Base-by-base conservation (phyloP, 2,329 filamentous ascomycete genomes). In the Cordyceps fumosorosea region DNA sequence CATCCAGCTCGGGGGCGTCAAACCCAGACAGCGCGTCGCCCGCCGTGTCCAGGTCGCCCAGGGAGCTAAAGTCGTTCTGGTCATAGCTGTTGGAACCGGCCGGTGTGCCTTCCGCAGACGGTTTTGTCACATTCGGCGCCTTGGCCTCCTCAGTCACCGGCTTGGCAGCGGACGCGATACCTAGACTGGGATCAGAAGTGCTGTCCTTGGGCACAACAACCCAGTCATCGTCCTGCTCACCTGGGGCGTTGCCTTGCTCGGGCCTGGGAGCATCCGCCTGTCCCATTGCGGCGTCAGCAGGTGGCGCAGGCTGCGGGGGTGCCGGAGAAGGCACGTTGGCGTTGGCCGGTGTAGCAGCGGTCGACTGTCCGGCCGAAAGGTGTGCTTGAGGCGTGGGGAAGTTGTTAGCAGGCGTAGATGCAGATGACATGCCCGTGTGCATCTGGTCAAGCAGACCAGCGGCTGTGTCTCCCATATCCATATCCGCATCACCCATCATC, bases 11-110 rank as follows among this genome's bases (percentile, higher is more conserved):
- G 16, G 84, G 82, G 18, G 83, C 82, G 48, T 84, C 85, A 69
- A 88, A 91, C 45, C 84, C 83, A 2, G 86, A 86, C 42, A 91
- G 76, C 3, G 87, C 89, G 69, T 91, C 88, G 16, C 87, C 88
- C 0, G 88, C 89, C 26, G 87, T 86, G 72, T 92, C 87, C 50
- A 89, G 75, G 65, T 89, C 85, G 18, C 81, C 85, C 8, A 89
- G 77, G 29, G 84, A 83, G 69, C 81, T 81, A 66, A 88, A 89
- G 69, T 88, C 86, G 68, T 82, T 83, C 61, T 81, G 77, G 67
- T 87, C 76, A 62, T 75, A 83, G 11, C 76, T 73, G 5, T 76
- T 74, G 34, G 80, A 78, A 12, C 59, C 59, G 14, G 72, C 77
- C 0, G 81, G 80, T 3, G 81, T 82, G 42, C 73, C 74, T 10